Evolutionary conservation across 306 rosid genomes (phyloP).

Genomic region (Luffa acutangula): DNA sequence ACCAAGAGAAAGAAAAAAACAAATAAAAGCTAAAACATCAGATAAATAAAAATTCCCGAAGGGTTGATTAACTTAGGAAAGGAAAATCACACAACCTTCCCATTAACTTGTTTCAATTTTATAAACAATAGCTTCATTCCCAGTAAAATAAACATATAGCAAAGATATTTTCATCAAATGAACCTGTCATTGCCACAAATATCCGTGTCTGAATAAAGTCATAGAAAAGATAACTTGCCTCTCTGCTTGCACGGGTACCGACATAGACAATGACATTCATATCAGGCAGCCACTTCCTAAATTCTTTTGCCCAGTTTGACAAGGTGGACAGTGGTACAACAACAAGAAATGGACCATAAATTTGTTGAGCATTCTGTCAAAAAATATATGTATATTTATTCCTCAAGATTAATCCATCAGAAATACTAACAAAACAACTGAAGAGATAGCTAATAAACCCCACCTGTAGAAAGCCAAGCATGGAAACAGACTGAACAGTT

Average conservation of each 20-base stretch:
- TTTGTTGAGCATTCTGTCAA: constrained; percentile 86
- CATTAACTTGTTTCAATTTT: not conserved
- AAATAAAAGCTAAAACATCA: not conserved
- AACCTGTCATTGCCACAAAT: not conserved
- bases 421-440: not conserved
- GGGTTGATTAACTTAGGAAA: not conserved
- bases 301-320: constrained; percentile 99
- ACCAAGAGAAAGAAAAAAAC: not conserved
- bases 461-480: constrained; percentile 99
- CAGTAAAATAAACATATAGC: not conserved
- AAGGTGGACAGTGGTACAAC: constrained; percentile 94
- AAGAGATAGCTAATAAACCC: constrained; percentile 11
- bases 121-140: not conserved
- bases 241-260: constrained; percentile 98
- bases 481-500: constrained; percentile 96
- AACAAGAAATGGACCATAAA: constrained; percentile 94
- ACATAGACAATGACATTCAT: constrained; percentile 92
- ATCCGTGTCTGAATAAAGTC: not conserved
- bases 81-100: not conserved
- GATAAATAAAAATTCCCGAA: not conserved
- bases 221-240: constrained; percentile 38
- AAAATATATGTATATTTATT: not conserved
- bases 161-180: not conserved
- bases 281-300: constrained; percentile 99
- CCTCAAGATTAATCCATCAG: not conserved